A percentile compares a stretch with the other conserved stretches of the same genome.
phyloP scores from a whole-genome alignment of 345 rosid genomes.

The Triadica sebifera region DNA sequence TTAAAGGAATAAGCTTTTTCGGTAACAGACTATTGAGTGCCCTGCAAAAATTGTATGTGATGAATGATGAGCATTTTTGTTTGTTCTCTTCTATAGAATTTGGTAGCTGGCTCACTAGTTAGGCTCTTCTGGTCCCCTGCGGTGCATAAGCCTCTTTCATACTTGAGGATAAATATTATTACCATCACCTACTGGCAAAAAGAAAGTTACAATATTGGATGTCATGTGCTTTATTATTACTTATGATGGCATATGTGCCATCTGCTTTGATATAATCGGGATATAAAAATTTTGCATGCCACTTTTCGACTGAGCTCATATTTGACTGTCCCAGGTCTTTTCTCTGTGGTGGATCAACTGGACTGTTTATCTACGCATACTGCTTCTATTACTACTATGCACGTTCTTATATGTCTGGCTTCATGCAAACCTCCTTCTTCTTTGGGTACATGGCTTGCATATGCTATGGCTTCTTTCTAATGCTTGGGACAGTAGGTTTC shows the following conservation, averaged over 20 bases:
- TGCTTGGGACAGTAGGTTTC: slow-evolving; percentile 46
- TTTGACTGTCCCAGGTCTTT: slow-evolving; percentile 29
- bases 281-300: neutral
- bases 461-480: slow-evolving; percentile 47
- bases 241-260: neutral
- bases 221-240: neutral
- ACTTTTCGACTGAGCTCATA: neutral
- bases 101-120: neutral
- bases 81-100: neutral
- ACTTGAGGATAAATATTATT: neutral
- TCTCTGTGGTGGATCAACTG: slow-evolving; percentile 47
- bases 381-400: slow-evolving; percentile 46
- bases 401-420: slow-evolving; percentile 44
- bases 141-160: neutral
- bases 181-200: neutral
- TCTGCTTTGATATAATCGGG: neutral
- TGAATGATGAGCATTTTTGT: neutral
- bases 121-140: neutral
- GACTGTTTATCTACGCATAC: slow-evolving; percentile 37
- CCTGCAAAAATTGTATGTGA: neutral
- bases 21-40: neutral
- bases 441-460: slow-evolving; percentile 55
- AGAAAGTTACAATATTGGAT: neutral
- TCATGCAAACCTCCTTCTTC: slow-evolving; percentile 50
- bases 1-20: too few relatives aligned